Evolutionary conservation across 495 filamentous ascomycete genomes (phyloP).

Genomic region (Podospora sp.): DNA sequence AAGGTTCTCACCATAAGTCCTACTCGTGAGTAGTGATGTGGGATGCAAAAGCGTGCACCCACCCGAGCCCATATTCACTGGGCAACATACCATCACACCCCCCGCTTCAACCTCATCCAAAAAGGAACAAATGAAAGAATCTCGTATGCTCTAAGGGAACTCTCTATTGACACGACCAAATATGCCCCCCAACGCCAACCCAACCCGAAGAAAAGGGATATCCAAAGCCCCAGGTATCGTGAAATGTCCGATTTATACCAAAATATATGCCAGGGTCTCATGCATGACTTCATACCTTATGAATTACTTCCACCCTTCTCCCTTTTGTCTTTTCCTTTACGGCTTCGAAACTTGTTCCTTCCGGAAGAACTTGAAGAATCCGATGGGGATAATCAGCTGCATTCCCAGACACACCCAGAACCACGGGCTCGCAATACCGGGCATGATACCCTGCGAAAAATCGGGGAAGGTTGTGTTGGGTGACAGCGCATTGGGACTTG

Average conservation of each 20-base stretch:
- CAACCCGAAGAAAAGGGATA: neutral
- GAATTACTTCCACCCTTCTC: neutral
- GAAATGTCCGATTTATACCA: conserved; percentile 3
- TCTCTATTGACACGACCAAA: neutral
- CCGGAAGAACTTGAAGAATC: conserved; percentile 70
- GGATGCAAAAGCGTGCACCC: too few species aligned
- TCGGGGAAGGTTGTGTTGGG: conserved; percentile 68
- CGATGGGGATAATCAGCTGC: conserved; percentile 65
- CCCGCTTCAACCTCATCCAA: too few species aligned
- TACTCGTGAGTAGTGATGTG: too few species aligned
- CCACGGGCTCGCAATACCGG: conserved; percentile 57
- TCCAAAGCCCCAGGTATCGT: conserved; percentile 7
- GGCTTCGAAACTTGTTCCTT: conserved; percentile 74
- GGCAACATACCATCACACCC: too few species aligned
- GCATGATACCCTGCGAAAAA: conserved; percentile 47
- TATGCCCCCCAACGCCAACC: neutral
- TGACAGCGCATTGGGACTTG: conserved; percentile 60
- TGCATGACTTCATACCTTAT: conserved; percentile 20
- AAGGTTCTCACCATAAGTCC: too few species aligned
- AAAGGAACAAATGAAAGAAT: too few species aligned
- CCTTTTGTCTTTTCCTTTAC: conserved; percentile 27
- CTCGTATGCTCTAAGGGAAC: neutral
- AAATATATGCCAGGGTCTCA: conserved; percentile 15
- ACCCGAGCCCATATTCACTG: too few species aligned
- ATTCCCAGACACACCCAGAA: conserved; percentile 68